Evolutionary conservation across 2,329 filamentous ascomycete genomes (phyloP).

Genomic region (Colletotrichum agaves): DNA sequence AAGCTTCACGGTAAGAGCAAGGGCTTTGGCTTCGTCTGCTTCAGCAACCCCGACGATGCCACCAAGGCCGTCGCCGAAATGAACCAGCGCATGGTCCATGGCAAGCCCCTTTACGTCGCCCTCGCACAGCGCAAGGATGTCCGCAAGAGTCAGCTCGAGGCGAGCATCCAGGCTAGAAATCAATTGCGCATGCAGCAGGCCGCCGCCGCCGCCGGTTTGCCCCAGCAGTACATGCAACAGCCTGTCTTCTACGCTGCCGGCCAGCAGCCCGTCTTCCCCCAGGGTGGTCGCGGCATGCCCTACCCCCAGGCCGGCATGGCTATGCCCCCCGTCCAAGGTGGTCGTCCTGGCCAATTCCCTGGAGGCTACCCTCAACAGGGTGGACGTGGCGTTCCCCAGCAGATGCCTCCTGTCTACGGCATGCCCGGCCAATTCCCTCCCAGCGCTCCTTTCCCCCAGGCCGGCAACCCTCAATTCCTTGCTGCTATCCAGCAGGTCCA

Average conservation of each 20-base stretch:
- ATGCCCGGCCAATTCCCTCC: slow-evolving; percentile 84
- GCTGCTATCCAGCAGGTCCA: slow-evolving; percentile 85
- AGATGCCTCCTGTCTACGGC: slow-evolving; percentile 87
- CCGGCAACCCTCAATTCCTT: slow-evolving; percentile 82
- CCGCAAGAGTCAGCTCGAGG: slow-evolving; percentile 98
- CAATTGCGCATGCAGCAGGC: slow-evolving; percentile 98
- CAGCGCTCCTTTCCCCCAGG: slow-evolving; percentile 76
- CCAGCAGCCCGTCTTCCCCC: slow-evolving; percentile 77
- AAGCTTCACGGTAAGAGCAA: slow-evolving; percentile 93
- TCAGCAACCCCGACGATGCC: slow-evolving; percentile 98
- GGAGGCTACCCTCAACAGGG: slow-evolving; percentile 85
- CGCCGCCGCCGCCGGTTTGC: slow-evolving; percentile 88
- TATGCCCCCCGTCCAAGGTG: slow-evolving; percentile 79
- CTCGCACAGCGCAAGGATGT: slow-evolving; percentile 99
- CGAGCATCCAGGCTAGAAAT: slow-evolving; percentile 98
- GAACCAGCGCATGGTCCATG: slow-evolving; percentile 99
- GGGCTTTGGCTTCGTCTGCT: slow-evolving; percentile 99
- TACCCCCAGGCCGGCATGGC: slow-evolving; percentile 73
- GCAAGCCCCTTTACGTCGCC: slow-evolving; percentile 97
- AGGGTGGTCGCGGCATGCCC: slow-evolving; percentile 72
- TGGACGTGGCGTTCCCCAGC: slow-evolving; percentile 88
- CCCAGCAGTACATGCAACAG: slow-evolving; percentile 87
- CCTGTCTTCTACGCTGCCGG: slow-evolving; percentile 93
- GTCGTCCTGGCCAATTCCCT: slow-evolving; percentile 87
- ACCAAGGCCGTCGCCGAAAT: slow-evolving; percentile 99